A percentile compares a stretch with the other conserved stretches of the same genome.
Evolutionary conservation across 2,329 filamentous ascomycete genomes (phyloP).

Genomic region (Paradendryphiella salina): DNA sequence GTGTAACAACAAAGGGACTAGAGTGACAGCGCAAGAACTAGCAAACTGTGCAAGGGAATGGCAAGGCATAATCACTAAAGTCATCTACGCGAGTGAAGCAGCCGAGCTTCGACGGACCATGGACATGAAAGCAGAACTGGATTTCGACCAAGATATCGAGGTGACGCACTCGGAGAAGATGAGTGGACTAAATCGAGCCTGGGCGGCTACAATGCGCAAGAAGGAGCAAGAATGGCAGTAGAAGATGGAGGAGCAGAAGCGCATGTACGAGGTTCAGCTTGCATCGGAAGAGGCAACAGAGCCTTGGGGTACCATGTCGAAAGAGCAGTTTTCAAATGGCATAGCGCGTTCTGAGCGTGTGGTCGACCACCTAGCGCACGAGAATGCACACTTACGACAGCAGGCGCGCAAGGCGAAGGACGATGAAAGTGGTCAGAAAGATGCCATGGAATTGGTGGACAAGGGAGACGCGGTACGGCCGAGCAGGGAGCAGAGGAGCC

Average conservation of each 20-base stretch:
- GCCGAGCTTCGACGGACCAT: conserved; percentile 2
- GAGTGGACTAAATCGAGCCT: not conserved
- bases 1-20: not conserved
- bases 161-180: not conserved
- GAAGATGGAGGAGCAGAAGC: conserved; percentile 3
- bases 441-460: not conserved
- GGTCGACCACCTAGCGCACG: not conserved
- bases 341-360: not conserved
- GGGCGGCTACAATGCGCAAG: conserved; percentile 1
- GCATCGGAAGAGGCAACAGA: no score
- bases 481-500: not conserved
- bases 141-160: conserved; percentile 1
- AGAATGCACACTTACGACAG: not conserved
- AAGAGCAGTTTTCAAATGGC: not conserved
- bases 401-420: not conserved
- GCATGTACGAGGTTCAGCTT: not conserved
- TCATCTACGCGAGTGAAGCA: not conserved
- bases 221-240: conserved; percentile 1
- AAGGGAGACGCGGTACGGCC: not conserved
- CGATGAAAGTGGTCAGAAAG: not conserved
- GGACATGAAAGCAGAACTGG: conserved; percentile 1
- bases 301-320: not conserved
- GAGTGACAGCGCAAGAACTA: not conserved
- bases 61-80: not conserved
- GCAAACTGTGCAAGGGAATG: not conserved